phyloP scores from a whole-genome alignment of 2,329 filamentous ascomycete species.

The Ophiobolus disseminans region DNA sequence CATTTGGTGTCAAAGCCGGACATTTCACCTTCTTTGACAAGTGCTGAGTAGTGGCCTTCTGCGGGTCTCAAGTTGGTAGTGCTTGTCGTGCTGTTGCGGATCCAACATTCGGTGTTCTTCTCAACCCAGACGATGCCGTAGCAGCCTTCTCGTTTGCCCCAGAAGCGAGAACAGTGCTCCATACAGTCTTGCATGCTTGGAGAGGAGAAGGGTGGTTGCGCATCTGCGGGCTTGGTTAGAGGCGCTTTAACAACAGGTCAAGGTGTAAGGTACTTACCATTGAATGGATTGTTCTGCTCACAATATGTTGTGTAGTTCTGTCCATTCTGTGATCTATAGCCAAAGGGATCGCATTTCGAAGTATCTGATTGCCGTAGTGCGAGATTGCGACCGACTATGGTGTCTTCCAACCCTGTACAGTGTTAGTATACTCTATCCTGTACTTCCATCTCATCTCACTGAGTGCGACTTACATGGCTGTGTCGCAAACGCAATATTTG shows the following conservation, averaged over 20 bases:
- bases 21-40: conserved; percentile 30
- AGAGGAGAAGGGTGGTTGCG: conserved; percentile 20
- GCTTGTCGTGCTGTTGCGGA: conserved; percentile 33
- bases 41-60: conserved; percentile 27
- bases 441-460: not conserved
- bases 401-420: conserved; percentile 24
- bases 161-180: conserved; percentile 42
- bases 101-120: conserved; percentile 31
- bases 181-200: conserved; percentile 34
- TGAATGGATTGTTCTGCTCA: conserved; percentile 34
- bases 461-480: conserved; percentile 22
- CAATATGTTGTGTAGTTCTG: conserved; percentile 42
- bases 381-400: conserved; percentile 17
- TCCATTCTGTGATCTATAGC: conserved; percentile 38
- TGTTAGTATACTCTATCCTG: conserved; percentile 11
- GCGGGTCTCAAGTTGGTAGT: conserved; percentile 11
- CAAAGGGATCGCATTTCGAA: conserved; percentile 21
- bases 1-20: conserved; percentile 26
- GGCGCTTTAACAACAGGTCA: not conserved
- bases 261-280: conserved; percentile 23
- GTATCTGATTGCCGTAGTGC: conserved; percentile 18
- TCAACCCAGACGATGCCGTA: conserved; percentile 37
- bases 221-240: conserved; percentile 27
- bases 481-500: conserved; percentile 30
- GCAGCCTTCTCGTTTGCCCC: conserved; percentile 39